Conservation (phyloP, 805 yeast genomes). For the Barnettozyma siamensis region DNA sequence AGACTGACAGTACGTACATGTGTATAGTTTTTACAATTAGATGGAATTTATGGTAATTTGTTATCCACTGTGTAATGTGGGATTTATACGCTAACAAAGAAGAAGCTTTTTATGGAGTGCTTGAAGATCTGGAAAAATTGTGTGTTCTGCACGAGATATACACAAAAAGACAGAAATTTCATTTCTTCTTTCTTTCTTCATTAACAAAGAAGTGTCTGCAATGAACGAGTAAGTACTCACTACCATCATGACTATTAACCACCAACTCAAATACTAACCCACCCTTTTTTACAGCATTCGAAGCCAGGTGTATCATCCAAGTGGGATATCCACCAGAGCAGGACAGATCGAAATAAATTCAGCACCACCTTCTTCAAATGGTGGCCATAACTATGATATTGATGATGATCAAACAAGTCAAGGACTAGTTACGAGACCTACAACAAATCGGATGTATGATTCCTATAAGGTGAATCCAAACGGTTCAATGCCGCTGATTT, state of each 20-base stretch:
- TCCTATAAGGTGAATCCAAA: slow-evolving; percentile 2
- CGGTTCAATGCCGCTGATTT: slow-evolving; percentile 16
- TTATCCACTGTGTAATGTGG: background rate
- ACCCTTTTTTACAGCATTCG: background rate
- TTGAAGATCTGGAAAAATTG: too few species aligned
- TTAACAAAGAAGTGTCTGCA: too few species aligned
- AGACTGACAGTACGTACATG: background rate
- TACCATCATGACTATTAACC: too few species aligned
- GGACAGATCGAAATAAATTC: slow-evolving; percentile 3
- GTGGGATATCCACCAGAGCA: slow-evolving; percentile 16
- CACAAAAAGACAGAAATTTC: too few species aligned
- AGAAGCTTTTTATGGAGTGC: too few species aligned
- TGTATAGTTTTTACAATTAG: background rate
- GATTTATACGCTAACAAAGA: too few species aligned
- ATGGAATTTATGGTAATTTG: background rate
- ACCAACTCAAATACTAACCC: too few species aligned
- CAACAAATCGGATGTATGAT: slow-evolving; percentile 6
- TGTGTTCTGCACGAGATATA: too few species aligned
- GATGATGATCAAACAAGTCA: slow-evolving; percentile 14
- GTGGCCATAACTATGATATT: slow-evolving; percentile 4
- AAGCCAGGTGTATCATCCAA: slow-evolving; percentile 10
- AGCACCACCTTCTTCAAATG: slow-evolving; percentile 9
- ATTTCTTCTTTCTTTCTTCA: too few species aligned
- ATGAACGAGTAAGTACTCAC: too few species aligned
- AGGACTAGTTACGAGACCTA: slow-evolving; percentile 16